Conservation (phyloP, 2,329 filamentous ascomycete species). For the Nectriaceae sp. region DNA sequence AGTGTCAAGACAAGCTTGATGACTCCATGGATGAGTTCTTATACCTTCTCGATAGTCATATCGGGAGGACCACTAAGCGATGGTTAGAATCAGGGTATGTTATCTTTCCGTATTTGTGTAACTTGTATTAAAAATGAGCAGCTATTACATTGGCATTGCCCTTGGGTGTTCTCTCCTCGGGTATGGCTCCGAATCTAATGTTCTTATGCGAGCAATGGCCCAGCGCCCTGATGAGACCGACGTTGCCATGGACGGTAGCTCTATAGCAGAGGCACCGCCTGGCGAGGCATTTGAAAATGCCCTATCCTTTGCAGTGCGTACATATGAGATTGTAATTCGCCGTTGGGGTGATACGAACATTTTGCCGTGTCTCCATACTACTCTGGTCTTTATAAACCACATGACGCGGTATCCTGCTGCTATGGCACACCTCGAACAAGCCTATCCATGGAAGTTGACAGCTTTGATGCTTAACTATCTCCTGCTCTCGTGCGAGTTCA, state of each 20-base stretch:
- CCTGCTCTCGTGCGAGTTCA: conserved; percentile 25
- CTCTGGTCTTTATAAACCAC: conserved; percentile 59
- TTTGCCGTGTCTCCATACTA: conserved; percentile 63
- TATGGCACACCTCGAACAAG: conserved; percentile 44
- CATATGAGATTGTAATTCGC: conserved; percentile 48
- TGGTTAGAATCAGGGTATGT: conserved; percentile 53
- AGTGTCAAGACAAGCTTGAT: conserved; percentile 48
- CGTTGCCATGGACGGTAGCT: conserved; percentile 21
- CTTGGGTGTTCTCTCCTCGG: conserved; percentile 35
- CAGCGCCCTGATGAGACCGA: conserved; percentile 31
- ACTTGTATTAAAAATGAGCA: too few relatives aligned
- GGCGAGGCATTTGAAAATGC: conserved; percentile 36
- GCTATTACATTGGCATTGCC: conserved; percentile 37
- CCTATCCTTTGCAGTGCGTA: conserved; percentile 43
- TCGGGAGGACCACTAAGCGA: conserved; percentile 50
- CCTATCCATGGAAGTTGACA: conserved; percentile 54
- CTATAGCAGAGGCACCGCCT: conserved; percentile 24
- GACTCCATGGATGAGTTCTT: conserved; percentile 52
- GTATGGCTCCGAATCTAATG: conserved; percentile 43
- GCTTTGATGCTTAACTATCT: conserved; percentile 42
- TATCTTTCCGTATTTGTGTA: background rate
- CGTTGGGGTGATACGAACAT: conserved; percentile 60
- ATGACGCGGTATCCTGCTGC: conserved; percentile 44
- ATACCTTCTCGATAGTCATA: conserved; percentile 55
- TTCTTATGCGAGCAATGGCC: conserved; percentile 44